Evolutionary conservation across 768 basidiomycete genomes (phyloP).

Genomic region (Termitomyces titanicus): DNA sequence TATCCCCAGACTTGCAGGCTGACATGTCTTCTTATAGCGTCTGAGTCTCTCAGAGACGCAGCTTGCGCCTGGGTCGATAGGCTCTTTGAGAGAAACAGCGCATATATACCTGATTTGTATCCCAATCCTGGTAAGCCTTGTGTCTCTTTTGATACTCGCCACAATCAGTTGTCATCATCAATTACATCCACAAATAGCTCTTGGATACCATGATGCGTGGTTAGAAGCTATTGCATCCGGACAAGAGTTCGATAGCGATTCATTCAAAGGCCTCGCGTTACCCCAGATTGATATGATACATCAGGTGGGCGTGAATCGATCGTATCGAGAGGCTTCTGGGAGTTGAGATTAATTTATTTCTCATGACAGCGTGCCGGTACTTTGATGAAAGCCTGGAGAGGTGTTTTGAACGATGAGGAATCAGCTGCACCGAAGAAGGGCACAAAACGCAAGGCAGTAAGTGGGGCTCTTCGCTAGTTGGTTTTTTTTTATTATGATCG

Average conservation of each 20-base stretch:
- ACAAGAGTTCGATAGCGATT: conserved; percentile 76
- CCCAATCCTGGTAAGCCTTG: conserved; percentile 79
- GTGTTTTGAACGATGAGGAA: conserved; percentile 55
- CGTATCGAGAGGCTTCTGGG: conserved; percentile 18
- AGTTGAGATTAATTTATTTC: conserved; percentile 2
- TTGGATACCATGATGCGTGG: conserved; percentile 86
- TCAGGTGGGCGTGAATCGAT: conserved; percentile 46
- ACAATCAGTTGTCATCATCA: conserved; percentile 1
- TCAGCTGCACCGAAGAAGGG: conserved; percentile 48
- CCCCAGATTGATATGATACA: conserved; percentile 80
- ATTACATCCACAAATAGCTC: conserved; percentile 40
- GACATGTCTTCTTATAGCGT: conserved; percentile 42
- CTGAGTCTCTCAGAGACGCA: conserved; percentile 59
- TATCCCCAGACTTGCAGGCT: not conserved
- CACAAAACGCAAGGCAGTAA: conserved; percentile 71
- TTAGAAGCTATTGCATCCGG: conserved; percentile 91
- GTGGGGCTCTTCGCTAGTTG: conserved; percentile 22
- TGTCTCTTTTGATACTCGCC: not conserved
- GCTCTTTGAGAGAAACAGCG: conserved; percentile 69
- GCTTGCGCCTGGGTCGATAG: conserved; percentile 78
- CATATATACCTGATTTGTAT: conserved; percentile 86
- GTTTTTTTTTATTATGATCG: conserved; percentile 1
- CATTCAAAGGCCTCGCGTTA: conserved; percentile 78
- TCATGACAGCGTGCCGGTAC: conserved; percentile 53
- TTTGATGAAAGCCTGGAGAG: conserved; percentile 70